Evolutionary conservation across 345 rosid genomes (phyloP), one percentile per base, ranked within the genome.

Genomic region (Acer yangbiense): DNA sequence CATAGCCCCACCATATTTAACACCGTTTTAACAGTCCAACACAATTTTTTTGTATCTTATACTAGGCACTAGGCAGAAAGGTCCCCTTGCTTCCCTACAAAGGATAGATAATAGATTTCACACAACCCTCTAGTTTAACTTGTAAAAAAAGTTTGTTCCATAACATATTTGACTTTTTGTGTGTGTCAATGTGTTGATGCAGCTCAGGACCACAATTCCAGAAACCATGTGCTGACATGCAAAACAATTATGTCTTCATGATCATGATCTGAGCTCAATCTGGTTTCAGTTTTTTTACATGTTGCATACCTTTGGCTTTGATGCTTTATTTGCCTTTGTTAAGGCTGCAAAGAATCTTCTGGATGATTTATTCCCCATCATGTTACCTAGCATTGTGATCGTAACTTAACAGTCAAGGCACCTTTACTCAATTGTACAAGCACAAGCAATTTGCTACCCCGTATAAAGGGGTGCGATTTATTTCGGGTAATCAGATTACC

Each of bases 281-380:
- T 39, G 3, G 29, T 4, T 60, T 43, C 50, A 6, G 17, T 50
- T 8, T 9, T 44, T 68, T 68, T 44, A 10, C 32, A 21, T 63
- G 54, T 20, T 61, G 14, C 57, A 11, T 9, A 18, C 13, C 9
- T n/a, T 29, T 72, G 58, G 16, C 4, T 43, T 29, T 72, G 58
- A 23, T 18, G 69, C 32, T 74, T 23, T 62, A 57, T 12, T 74
- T 44, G 57, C 60, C 77, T 74, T 60, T 74, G 74, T 35, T 32
- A 76, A 76, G 71, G 57, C 69, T 69, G 76, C 12, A 65, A 73
- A 71, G 57, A 23, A 12, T 14, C 18, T 17, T 68, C 16, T 32
- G 46, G 25, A 6, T 32, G 65, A 11, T 57, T 69, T 60, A 72
- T 57, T 57, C 50, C 46, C 65, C 75, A 57, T 52, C 75, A 58